Evolutionary conservation across 495 filamentous ascomycete species (phyloP).

Genomic region (Neurospora sp.): DNA sequence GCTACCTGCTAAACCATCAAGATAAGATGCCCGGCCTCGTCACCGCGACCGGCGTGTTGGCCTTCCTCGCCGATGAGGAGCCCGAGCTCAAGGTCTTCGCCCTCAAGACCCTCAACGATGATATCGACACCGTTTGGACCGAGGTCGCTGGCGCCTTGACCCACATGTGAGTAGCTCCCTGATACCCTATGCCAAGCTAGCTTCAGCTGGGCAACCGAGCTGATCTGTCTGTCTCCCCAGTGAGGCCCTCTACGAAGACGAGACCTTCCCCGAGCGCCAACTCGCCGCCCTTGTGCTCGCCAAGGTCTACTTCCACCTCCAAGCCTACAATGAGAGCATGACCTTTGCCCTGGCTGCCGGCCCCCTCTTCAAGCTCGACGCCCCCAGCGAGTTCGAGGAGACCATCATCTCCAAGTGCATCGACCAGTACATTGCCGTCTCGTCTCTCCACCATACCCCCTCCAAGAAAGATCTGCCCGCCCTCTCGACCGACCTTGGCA

Average conservation of each 20-base stretch:
- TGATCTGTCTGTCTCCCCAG: conserved; percentile 33
- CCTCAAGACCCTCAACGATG: conserved; percentile 83
- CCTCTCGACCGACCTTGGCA: conserved; percentile 64
- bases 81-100: conserved; percentile 87
- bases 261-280: conserved; percentile 84
- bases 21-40: conserved; percentile 89
- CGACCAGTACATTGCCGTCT: conserved; percentile 91
- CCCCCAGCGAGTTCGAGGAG: conserved; percentile 92
- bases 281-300: conserved; percentile 90
- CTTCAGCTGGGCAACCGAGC: conserved; percentile 6
- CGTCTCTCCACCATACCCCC: conserved; percentile 54
- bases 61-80: conserved; percentile 92
- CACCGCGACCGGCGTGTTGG: conserved; percentile 88
- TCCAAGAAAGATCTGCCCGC: conserved; percentile 45
- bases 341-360: conserved; percentile 92
- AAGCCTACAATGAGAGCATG: conserved; percentile 99
- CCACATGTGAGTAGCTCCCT: conserved; percentile 64
- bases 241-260: conserved; percentile 96
- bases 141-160: conserved; percentile 87
- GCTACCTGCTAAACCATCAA: conserved; percentile 3
- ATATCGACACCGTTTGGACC: conserved; percentile 94
- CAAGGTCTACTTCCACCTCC: conserved; percentile 97
- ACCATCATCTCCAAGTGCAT: conserved; percentile 98
- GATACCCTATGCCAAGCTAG: background rate
- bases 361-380: conserved; percentile 86